Evolutionary conservation across 2,329 filamentous ascomycete genomes (phyloP).

Genomic region (Aquanectria penicillioides): DNA sequence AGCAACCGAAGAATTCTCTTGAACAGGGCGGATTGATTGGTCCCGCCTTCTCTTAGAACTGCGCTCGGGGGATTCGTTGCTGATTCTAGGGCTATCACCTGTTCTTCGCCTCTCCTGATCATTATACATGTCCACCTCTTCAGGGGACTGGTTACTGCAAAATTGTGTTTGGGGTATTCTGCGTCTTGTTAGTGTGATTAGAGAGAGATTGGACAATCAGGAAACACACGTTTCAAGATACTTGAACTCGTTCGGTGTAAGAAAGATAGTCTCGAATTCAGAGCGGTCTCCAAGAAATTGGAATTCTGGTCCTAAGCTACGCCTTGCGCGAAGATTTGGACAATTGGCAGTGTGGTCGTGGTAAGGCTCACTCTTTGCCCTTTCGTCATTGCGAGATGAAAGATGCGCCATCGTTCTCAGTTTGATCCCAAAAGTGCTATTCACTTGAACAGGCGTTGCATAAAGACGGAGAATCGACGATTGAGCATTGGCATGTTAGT

Average conservation of each 20-base stretch:
- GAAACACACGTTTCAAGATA: conserved; percentile 27
- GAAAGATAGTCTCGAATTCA: neutral
- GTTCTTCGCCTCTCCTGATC: neutral
- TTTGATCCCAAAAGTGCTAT: neutral
- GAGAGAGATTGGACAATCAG: neutral
- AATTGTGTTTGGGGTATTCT: conserved; percentile 38
- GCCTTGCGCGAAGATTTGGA: neutral
- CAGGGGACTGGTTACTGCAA: too few relatives aligned
- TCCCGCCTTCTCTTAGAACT: conserved; percentile 22
- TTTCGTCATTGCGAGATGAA: neutral
- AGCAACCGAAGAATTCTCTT: neutral
- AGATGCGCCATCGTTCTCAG: neutral
- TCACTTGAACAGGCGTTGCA: too few relatives aligned
- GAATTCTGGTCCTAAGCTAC: neutral
- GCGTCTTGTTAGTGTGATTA: neutral
- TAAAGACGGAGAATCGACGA: too few relatives aligned
- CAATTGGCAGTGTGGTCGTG: neutral
- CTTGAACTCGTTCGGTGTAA: conserved; percentile 28
- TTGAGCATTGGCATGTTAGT: too few relatives aligned
- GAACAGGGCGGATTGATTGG: conserved; percentile 30
- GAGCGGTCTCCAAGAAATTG: neutral
- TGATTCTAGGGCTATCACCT: neutral
- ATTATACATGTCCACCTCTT: too few relatives aligned
- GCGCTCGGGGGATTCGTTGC: too few relatives aligned
- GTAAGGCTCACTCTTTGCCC: conserved; percentile 14